Evolutionary conservation across 1,284 basidiomycete species (phyloP), one percentile per base, ranked within the genome.

Genomic region (Pholiota adiposa): DNA sequence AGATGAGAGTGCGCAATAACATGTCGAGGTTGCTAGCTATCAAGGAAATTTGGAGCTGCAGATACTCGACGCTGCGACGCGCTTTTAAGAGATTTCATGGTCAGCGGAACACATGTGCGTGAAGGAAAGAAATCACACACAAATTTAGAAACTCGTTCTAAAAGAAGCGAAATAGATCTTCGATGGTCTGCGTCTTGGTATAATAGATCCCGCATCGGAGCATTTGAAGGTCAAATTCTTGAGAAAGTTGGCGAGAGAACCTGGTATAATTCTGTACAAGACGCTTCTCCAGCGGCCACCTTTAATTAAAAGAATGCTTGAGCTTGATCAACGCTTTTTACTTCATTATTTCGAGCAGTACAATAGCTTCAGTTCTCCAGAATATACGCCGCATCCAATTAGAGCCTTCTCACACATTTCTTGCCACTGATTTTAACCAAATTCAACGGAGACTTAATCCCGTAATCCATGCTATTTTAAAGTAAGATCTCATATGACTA

Each of bases 1-100:
- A 9, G 48, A 58, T 18, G 14, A 58, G 21, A 27, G 60, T 41
- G 11, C 16, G 12, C 51, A 54, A 54, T 34, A 50, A 56, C 60
- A 61, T 61, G 34, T 27, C 49, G 29, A 19, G 14, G n/a, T 8
- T 25, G 54, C 19, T 34, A 51, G 50, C 36, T 18, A 8, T 25
- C 8, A 9, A 23, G 14, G 25, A 4, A 23, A 27, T 27, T n/a
- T 25, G 23, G 25, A 46, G 44, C 44, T 46, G 14, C 23, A 29
- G 44, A 12, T 6, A 16, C 12, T 46, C 25, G 44, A 25, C 11
- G 4, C 4, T 14, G 14, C 14, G 16, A 14, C 44, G 4, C 12
- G 44, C 44, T 46, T 46, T 46, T 46, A 46, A 25, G 44, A 46
- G 9, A 4, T 46, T 46, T 46, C 12, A 46, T 46, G 23, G 44